These are phyloP conservation scores for Hypoxylon lenormandii DNA, from an alignment of 495 filamentous ascomycete genomes.

Conservation along the genomic window DNA sequence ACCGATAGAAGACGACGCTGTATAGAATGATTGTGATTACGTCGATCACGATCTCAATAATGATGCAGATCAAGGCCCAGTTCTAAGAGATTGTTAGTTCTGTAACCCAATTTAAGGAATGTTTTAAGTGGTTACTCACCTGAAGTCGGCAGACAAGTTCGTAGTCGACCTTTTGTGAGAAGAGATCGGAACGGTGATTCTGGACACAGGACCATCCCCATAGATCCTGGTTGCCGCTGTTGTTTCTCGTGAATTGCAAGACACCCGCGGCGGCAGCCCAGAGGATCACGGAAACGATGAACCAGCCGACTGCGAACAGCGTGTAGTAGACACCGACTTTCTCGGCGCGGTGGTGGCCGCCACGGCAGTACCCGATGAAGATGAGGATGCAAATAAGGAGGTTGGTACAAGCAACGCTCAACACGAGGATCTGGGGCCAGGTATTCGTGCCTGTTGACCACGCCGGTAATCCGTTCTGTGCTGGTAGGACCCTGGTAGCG, in stretches of 20 bases:
- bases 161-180: constrained; percentile 83
- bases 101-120: background rate
- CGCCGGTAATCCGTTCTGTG: constrained; percentile 80
- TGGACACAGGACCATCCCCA: constrained; percentile 97
- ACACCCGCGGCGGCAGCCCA: constrained; percentile 90
- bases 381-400: constrained; percentile 81
- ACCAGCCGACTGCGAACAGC: constrained; percentile 88
- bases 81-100: constrained; percentile 66
- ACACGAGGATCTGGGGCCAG: constrained; percentile 89
- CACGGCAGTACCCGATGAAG: constrained; percentile 87
- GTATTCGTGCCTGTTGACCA: constrained; percentile 83
- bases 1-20: constrained; percentile 92
- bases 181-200: constrained; percentile 81
- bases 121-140: constrained; percentile 62
- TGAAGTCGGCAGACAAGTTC: constrained; percentile 93
- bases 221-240: constrained; percentile 81
- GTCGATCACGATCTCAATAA: constrained; percentile 97
- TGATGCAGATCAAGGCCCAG: constrained; percentile 94
- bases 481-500: constrained; percentile 76
- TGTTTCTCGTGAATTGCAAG: constrained; percentile 78
- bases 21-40: constrained; percentile 91
- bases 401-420: constrained; percentile 81
- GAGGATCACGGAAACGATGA: constrained; percentile 92
- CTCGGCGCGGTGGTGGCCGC: constrained; percentile 88
- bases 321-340: constrained; percentile 95